Percentiles rank a stretch among this genome's conserved stretches.
Conservation (phyloP, 139 green algal species). For the Nannochloris sp. region DNA sequence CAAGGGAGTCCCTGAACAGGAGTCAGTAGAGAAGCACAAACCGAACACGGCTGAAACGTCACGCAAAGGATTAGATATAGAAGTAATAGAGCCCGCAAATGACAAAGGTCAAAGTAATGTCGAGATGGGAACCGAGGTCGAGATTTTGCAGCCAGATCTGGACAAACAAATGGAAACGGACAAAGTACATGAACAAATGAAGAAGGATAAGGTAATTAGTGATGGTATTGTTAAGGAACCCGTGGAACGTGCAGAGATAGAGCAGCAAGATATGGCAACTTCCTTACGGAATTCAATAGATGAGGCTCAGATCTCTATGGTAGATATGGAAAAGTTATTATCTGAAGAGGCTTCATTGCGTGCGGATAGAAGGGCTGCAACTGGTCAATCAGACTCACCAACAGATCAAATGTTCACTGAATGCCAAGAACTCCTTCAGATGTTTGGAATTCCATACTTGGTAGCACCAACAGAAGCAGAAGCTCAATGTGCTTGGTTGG, state of each 20-base stretch:
- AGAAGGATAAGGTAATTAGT: background rate
- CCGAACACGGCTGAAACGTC: no score
- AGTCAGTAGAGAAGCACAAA: no score
- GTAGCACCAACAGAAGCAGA: constrained; percentile 90
- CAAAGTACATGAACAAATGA: background rate
- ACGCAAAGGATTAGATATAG: no score
- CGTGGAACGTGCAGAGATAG: background rate
- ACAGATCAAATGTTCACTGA: constrained; percentile 72
- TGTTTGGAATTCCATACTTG: constrained; percentile 98
- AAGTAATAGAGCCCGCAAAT: no score
- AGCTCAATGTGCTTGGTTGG: constrained; percentile 89
- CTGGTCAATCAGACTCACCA: constrained; percentile 43
- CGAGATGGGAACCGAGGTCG: no score
- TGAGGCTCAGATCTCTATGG: background rate
- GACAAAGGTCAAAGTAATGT: no score
- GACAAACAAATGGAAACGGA: background rate
- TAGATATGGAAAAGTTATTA: constrained; percentile 29
- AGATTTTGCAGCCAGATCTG: background rate
- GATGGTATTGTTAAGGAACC: background rate
- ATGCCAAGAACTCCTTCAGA: constrained; percentile 84
- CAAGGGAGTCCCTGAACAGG: no score
- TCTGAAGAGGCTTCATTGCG: constrained; percentile 24
- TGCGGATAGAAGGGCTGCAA: constrained; percentile 6
- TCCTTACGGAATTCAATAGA: background rate
- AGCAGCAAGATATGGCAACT: no score